These are phyloP conservation scores for Colletotrichum kahawae DNA, from an alignment of 2,329 filamentous ascomycete species.

Conservation along the genomic window DNA sequence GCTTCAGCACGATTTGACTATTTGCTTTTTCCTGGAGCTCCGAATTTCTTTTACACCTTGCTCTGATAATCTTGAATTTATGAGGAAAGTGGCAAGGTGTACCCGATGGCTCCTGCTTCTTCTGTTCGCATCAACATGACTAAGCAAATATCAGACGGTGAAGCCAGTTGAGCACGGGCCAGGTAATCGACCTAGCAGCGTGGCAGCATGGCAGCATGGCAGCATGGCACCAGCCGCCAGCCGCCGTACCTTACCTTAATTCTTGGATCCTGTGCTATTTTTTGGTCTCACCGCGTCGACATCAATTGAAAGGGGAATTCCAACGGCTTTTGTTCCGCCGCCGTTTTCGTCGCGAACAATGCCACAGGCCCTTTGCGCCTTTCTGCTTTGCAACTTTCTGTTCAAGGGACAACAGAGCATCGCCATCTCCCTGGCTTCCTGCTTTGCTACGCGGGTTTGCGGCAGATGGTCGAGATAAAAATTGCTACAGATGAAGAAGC, in stretches of 20 bases:
- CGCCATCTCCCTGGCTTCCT: not conserved
- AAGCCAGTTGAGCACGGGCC: not conserved
- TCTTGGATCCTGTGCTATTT: not conserved
- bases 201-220: not conserved
- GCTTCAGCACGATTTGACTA: not conserved
- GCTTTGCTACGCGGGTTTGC: not conserved
- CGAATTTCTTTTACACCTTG: not conserved
- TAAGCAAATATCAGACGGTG: not conserved
- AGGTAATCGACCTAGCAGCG: not conserved
- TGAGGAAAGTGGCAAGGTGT: not conserved
- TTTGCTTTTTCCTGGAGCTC: not conserved
- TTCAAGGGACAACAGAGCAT: not conserved
- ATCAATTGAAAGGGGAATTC: not conserved
- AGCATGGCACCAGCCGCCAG: not conserved
- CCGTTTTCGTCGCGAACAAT: conserved; percentile 11
- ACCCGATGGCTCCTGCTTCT: not conserved
- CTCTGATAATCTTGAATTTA: not conserved
- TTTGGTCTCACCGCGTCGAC: conserved; percentile 4
- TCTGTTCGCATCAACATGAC: not conserved
- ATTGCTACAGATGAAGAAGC: conserved; percentile 10
- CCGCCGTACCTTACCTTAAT: not conserved
- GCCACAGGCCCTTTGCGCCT: not conserved
- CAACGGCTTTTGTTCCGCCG: conserved; percentile 9
- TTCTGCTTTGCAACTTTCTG: not conserved
- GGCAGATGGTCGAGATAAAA: not conserved